phyloP scores from a whole-genome alignment of 2,329 filamentous ascomycete species.

The Neocucurbitaria cava region DNA sequence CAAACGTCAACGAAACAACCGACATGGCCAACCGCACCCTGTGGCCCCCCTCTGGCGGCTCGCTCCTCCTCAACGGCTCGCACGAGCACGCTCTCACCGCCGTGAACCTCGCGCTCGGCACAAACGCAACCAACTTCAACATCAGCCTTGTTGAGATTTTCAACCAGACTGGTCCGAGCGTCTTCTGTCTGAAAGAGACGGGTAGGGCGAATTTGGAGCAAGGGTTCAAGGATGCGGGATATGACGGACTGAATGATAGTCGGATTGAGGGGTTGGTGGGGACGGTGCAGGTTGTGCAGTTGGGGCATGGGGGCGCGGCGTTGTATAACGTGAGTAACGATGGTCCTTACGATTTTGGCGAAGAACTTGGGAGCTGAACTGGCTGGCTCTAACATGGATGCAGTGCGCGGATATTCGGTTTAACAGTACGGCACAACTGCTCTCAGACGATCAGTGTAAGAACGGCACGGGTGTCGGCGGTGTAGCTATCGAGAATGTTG shows the following conservation, averaged over 20 bases:
- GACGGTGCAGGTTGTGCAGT: slow-evolving; percentile 55
- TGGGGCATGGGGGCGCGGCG: slow-evolving; percentile 48
- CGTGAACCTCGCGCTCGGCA: slow-evolving; percentile 56
- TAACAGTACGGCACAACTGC: slow-evolving; percentile 46
- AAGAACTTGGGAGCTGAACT: too few species aligned
- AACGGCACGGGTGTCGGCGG: slow-evolving; percentile 52
- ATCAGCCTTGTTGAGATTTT: slow-evolving; percentile 53
- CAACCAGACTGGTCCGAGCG: slow-evolving; percentile 58
- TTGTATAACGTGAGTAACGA: slow-evolving; percentile 55
- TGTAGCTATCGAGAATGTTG: slow-evolving; percentile 32
- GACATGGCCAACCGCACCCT: slow-evolving; percentile 52
- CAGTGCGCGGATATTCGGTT: slow-evolving; percentile 56
- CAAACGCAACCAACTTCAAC: slow-evolving; percentile 54
- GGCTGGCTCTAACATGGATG: slow-evolving; percentile 18
- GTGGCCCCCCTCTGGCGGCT: slow-evolving; percentile 56
- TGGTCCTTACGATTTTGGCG: too few species aligned
- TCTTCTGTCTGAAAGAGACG: slow-evolving; percentile 54
- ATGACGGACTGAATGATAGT: slow-evolving; percentile 23
- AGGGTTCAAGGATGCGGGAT: slow-evolving; percentile 33
- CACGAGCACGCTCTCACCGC: slow-evolving; percentile 56
- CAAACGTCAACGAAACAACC: slow-evolving; percentile 49
- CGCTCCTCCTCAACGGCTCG: slow-evolving; percentile 49
- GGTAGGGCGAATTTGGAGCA: slow-evolving; percentile 31
- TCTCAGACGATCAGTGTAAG: slow-evolving; percentile 46
- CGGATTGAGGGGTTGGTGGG: slow-evolving; percentile 50